phyloP scores from a whole-genome alignment of 441 rosid species.

The Eutrema salsugineum region DNA sequence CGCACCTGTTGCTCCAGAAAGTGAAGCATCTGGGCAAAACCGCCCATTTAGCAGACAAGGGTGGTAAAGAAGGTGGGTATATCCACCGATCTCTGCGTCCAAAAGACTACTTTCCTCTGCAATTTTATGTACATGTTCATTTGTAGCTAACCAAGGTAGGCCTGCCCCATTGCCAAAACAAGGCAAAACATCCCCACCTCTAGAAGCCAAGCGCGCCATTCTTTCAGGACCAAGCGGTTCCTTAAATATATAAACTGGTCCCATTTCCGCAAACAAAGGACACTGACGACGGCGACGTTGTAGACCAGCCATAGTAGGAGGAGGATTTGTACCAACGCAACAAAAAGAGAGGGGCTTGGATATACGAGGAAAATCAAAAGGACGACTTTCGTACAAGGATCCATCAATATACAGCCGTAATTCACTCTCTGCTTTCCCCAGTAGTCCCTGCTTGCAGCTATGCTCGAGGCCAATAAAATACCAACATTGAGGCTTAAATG shows the following conservation, averaged over 20 bases:
- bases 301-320: constrained; percentile 98
- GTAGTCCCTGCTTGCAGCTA: constrained; percentile 73
- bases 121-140: constrained; percentile 53
- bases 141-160: constrained; percentile 93
- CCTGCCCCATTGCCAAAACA: constrained; percentile 95
- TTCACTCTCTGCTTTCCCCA: constrained; percentile 95
- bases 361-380: constrained; percentile 96
- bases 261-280: constrained; percentile 99
- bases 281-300: constrained; percentile 99
- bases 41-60: constrained; percentile 89
- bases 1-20: constrained; percentile 90
- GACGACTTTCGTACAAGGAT: constrained; percentile 87
- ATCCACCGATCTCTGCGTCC: constrained; percentile 93
- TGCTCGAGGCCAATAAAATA: constrained; percentile 97
- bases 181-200: constrained; percentile 97
- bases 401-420: constrained; percentile 94
- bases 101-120: constrained; percentile 85
- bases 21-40: constrained; percentile 98
- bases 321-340: constrained; percentile 99
- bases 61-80: constrained; percentile 88
- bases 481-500: constrained; percentile 99
- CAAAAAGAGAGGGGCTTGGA: constrained; percentile 97
- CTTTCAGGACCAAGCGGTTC: constrained; percentile 93
- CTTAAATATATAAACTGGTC: constrained; percentile 94
- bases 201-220: constrained; percentile 87